These are phyloP conservation scores for Gentiana straminea DNA, from an alignment of 257 asterid genomes.

Conservation along the genomic window DNA sequence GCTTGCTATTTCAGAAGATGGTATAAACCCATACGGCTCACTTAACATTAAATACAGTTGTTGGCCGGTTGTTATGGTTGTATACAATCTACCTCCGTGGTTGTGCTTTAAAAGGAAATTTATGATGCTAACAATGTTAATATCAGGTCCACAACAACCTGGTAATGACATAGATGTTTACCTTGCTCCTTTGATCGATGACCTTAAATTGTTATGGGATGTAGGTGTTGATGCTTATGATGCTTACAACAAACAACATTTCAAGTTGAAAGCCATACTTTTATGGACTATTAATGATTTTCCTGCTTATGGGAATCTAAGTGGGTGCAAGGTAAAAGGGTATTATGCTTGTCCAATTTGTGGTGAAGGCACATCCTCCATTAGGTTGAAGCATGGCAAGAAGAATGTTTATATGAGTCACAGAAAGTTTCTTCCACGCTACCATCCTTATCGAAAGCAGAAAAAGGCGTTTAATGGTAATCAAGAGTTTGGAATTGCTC, in stretches of 20 bases:
- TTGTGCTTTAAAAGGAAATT: no score
- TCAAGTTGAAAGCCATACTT: constrained; percentile 1
- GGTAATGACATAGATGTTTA: no score
- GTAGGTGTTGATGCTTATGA: not conserved
- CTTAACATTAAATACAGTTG: no score
- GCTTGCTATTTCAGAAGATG: no score
- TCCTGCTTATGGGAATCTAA: constrained; percentile 2
- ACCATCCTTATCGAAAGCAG: constrained; percentile 2
- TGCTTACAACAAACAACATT: not conserved
- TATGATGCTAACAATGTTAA: no score
- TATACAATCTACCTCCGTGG: no score
- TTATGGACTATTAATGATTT: constrained; percentile 14
- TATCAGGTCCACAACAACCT: no score
- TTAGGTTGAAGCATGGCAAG: not conserved
- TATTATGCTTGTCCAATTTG: not conserved
- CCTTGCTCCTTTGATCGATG: no score
- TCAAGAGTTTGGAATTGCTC: not conserved
- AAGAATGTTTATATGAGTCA: constrained; percentile 2
- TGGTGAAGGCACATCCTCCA: not conserved
- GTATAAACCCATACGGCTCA: no score
- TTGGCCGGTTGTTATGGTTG: no score
- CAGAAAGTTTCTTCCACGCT: not conserved
- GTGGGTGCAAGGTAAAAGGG: not conserved
- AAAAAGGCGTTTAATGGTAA: not conserved
- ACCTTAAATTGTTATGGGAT: not conserved